These are phyloP conservation scores for Sideroxylon spinosum DNA, from an alignment of 179 eudicot genomes.

Conservation along the genomic window DNA sequence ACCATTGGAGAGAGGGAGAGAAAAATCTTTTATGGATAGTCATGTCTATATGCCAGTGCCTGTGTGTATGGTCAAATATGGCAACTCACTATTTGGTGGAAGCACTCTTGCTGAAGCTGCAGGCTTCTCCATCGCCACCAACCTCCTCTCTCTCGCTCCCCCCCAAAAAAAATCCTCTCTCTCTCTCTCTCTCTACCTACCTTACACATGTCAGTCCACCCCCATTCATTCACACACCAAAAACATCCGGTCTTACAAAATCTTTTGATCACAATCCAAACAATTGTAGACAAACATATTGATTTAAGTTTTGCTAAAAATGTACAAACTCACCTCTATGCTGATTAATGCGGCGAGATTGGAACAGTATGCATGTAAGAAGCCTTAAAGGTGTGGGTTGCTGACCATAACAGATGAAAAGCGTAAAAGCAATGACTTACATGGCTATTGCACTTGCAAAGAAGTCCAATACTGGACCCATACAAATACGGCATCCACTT, in stretches of 20 bases:
- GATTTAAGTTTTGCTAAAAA: neutral
- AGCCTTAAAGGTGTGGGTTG: neutral
- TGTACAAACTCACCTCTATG: neutral
- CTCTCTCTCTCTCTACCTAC: slow-evolving; percentile 22
- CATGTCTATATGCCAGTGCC: no score
- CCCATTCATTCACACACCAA: slow-evolving; percentile 17
- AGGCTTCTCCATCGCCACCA: slow-evolving; percentile 38
- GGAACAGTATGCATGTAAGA: neutral
- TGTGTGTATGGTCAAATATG: neutral
- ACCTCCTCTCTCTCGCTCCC: slow-evolving; percentile 27
- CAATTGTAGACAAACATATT: neutral
- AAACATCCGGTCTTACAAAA: neutral
- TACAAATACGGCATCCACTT: no score
- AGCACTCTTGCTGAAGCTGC: slow-evolving; percentile 31
- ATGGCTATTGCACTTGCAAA: no score
- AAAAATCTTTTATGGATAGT: neutral
- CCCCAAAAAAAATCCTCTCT: slow-evolving; percentile 17
- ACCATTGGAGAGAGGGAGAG: neutral
- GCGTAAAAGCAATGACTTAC: no score
- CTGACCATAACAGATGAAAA: no score
- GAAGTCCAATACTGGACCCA: no score
- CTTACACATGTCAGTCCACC: slow-evolving; percentile 39
- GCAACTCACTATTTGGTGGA: slow-evolving; percentile 55
- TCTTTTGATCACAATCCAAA: neutral
- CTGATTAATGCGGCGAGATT: slow-evolving; percentile 1